phyloP scores from a whole-genome alignment of 148 eudicot genomes.

The Rheum nobile region DNA sequence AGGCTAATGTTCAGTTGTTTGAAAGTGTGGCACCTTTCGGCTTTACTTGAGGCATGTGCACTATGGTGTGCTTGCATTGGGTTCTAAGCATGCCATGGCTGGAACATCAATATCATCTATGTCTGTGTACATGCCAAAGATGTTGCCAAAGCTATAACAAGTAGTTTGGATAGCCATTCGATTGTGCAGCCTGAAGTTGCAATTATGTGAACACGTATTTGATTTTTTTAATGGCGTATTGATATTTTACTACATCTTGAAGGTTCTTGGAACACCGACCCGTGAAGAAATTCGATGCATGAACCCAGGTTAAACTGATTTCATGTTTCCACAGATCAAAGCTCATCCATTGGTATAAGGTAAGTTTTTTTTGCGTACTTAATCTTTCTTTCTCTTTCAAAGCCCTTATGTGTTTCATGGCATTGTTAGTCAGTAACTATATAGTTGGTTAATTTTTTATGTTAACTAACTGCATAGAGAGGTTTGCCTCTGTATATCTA shows the following conservation, averaged over 20 bases:
- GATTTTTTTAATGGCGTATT: background rate
- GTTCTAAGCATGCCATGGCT: too few relatives aligned
- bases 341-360: slow-evolving; percentile 77
- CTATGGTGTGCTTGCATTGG: too few relatives aligned
- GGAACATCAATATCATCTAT: too few relatives aligned
- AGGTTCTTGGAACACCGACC: slow-evolving; percentile 69
- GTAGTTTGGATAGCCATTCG: too few relatives aligned
- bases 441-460: background rate
- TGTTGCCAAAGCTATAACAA: too few relatives aligned
- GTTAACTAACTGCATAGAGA: background rate
- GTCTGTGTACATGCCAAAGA: too few relatives aligned
- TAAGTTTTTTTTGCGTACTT: slow-evolving; percentile 4
- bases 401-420: background rate
- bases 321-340: slow-evolving; percentile 60
- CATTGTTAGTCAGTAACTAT: background rate
- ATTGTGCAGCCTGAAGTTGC: too few relatives aligned
- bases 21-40: too few relatives aligned
- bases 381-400: background rate
- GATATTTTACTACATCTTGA: slow-evolving; percentile 7
- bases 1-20: too few relatives aligned
- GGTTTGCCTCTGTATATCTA: background rate
- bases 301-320: slow-evolving; percentile 58
- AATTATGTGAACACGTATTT: too few relatives aligned
- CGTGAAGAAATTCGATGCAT: slow-evolving; percentile 60
- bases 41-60: too few relatives aligned